phyloP scores from a whole-genome alignment of 108 stramenopile species.

The Craspedostauros australis region DNA sequence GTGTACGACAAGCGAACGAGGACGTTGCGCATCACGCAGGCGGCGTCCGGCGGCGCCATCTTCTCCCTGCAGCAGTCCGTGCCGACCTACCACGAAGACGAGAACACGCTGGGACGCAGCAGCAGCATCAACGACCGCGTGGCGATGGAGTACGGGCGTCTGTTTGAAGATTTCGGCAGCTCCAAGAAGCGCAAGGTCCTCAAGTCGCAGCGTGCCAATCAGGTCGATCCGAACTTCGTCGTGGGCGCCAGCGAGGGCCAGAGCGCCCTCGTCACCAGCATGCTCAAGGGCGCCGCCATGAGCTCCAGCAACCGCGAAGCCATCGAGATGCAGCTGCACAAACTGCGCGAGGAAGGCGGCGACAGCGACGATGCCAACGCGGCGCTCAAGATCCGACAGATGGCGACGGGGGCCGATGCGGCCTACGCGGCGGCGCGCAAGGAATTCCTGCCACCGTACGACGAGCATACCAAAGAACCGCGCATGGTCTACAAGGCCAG shows the following conservation, averaged over 20 bases:
- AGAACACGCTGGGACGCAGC: constrained; percentile 1
- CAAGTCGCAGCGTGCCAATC: constrained; percentile 66
- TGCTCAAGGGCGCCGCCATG: constrained; percentile 42
- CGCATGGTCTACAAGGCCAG: constrained; percentile 51
- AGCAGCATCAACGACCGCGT: constrained; percentile 6
- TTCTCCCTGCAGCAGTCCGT: constrained; percentile 66
- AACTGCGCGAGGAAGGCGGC: constrained; percentile 8
- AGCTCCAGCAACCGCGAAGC: constrained; percentile 54
- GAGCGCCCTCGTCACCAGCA: constrained; percentile 39
- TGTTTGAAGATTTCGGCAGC: constrained; percentile 76
- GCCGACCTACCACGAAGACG: constrained; percentile 40
- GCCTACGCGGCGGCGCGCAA: constrained; percentile 54
- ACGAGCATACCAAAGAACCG: constrained; percentile 47
- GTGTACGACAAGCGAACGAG: constrained; percentile 50
- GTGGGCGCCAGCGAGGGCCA: constrained; percentile 53
- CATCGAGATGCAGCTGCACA: too few relatives aligned
- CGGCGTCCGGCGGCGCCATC: constrained; percentile 57
- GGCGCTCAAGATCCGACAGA: not conserved
- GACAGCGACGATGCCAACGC: constrained; percentile 13
- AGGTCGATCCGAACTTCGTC: constrained; percentile 69
- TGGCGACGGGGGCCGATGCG: constrained; percentile 31
- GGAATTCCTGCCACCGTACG: constrained; percentile 57
- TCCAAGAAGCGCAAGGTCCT: constrained; percentile 80
- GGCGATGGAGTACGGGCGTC: constrained; percentile 25
- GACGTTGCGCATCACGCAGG: constrained; percentile 38